Conservation (phyloP, 192 early-diverging fungal genomes). For the Podila clonocystis region DNA sequence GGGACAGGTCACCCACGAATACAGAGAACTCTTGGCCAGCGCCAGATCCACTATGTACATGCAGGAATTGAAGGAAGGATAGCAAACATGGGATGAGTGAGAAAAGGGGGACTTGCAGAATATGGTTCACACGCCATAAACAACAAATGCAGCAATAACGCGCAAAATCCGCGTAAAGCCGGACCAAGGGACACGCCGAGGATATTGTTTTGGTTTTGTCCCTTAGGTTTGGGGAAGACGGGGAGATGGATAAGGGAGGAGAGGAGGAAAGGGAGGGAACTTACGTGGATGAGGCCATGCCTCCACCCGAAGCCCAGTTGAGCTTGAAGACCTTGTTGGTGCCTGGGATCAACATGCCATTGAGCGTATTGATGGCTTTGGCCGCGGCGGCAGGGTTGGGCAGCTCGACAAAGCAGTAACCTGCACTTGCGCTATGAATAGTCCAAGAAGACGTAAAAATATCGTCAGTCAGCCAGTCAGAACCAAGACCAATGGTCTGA, state of each 20-base stretch:
- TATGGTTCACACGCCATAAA: too few species aligned
- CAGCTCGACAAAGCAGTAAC: slow-evolving; percentile 97
- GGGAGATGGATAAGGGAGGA: not conserved
- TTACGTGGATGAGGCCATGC: slow-evolving; percentile 66
- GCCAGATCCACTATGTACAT: slow-evolving; percentile 58
- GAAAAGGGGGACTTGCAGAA: not conserved
- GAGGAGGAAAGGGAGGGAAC: not conserved
- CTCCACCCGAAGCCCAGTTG: slow-evolving; percentile 96
- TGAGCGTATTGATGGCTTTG: slow-evolving; percentile 75
- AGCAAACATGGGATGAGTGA: not conserved
- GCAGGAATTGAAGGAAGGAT: not conserved
- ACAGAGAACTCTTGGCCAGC: slow-evolving; percentile 86
- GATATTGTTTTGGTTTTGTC: too few species aligned
- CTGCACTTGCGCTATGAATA: slow-evolving; percentile 65
- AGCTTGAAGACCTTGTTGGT: slow-evolving; percentile 87
- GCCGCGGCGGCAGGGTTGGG: slow-evolving; percentile 69
- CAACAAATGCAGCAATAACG: too few species aligned
- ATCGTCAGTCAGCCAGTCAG: too few species aligned
- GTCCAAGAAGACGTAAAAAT: not conserved
- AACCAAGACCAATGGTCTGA: too few species aligned
- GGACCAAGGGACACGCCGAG: too few species aligned
- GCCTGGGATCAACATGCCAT: slow-evolving; percentile 86
- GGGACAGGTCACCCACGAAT: slow-evolving; percentile 96
- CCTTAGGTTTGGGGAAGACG: not conserved
- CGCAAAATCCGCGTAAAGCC: too few species aligned